A percentile compares a stretch with the other conserved stretches of the same genome.
phyloP scores from a whole-genome alignment of 2,329 filamentous ascomycete genomes.

The Penicillium freii region DNA sequence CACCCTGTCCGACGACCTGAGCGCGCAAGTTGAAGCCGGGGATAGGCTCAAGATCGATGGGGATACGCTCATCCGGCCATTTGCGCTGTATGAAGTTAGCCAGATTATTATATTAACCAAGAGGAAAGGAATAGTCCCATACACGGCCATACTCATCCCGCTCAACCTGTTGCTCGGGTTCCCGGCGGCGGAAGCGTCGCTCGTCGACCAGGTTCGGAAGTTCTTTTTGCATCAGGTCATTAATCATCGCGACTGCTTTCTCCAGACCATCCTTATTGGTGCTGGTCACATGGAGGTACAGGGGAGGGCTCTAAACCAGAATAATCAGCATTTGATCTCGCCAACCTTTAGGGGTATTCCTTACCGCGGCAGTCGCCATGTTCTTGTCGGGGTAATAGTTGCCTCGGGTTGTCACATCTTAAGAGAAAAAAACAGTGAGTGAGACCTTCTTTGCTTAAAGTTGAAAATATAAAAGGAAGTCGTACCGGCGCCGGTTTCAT shows the following conservation, averaged over 20 bases:
- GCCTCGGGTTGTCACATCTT: conserved; percentile 99
- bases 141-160: conserved; percentile 88
- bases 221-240: conserved; percentile 95
- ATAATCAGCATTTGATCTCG: neutral
- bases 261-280: conserved; percentile 90
- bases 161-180: conserved; percentile 73
- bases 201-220: conserved; percentile 94
- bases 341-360: conserved; percentile 34
- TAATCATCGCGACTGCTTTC: conserved; percentile 78
- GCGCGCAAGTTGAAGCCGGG: conserved; percentile 94
- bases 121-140: conserved; percentile 24
- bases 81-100: conserved; percentile 65
- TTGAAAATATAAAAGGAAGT: conserved; percentile 48
- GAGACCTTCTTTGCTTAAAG: conserved; percentile 56
- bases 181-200: conserved; percentile 80
- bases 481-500: conserved; percentile 99
- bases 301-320: conserved; percentile 70
- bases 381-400: conserved; percentile 96
- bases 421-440: conserved; percentile 48
- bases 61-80: conserved; percentile 97
- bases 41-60: conserved; percentile 84
- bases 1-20: conserved; percentile 91
- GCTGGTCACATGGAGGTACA: conserved; percentile 94
- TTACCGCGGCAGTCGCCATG: conserved; percentile 90
- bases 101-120: neutral